A percentile compares a stretch with the other conserved stretches of the same genome.
Evolutionary conservation across 2,329 filamentous ascomycete species (phyloP).

Genomic region (Fusarium sp.): DNA sequence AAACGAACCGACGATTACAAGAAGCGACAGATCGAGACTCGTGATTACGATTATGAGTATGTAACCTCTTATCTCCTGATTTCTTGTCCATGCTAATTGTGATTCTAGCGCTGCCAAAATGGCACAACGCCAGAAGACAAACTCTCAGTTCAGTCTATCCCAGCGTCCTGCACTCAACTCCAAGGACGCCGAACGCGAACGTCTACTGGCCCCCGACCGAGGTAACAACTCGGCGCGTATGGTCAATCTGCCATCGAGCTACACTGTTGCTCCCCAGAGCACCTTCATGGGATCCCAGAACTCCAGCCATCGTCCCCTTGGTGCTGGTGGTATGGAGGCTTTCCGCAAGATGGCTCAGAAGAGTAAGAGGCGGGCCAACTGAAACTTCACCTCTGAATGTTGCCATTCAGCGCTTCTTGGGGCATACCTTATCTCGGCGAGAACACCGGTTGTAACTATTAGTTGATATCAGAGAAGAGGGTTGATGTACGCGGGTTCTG

Average conservation of each 20-base stretch:
- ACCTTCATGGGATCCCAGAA: slow-evolving; percentile 66
- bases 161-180: slow-evolving; percentile 59
- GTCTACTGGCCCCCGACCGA: slow-evolving; percentile 66
- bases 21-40: slow-evolving; percentile 76
- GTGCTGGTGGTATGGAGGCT: slow-evolving; percentile 71
- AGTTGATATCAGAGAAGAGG: slow-evolving; percentile 33
- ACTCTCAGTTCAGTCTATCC: slow-evolving; percentile 61
- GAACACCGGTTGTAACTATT: slow-evolving; percentile 32
- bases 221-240: slow-evolving; percentile 68
- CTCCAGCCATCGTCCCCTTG: slow-evolving; percentile 68
- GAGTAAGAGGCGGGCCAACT: slow-evolving; percentile 62
- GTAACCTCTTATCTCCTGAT: slow-evolving; percentile 28
- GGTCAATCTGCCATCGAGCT: slow-evolving; percentile 64
- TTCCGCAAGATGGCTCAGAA: slow-evolving; percentile 75
- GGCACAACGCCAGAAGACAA: slow-evolving; percentile 61
- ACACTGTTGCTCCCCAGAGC: slow-evolving; percentile 70
- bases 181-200: slow-evolving; percentile 66
- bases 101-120: slow-evolving; percentile 62
- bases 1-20: slow-evolving; percentile 95
- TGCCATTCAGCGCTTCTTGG: background rate
- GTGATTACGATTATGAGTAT: slow-evolving; percentile 72
- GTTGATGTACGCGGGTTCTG: slow-evolving; percentile 23
- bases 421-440: slow-evolving; percentile 1
- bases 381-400: background rate
- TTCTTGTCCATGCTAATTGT: slow-evolving; percentile 23